A percentile compares a stretch with the other conserved stretches of the same genome.
phyloP scores from a whole-genome alignment of 2,329 filamentous ascomycete genomes.

The Lasiodiplodia theobromae region DNA sequence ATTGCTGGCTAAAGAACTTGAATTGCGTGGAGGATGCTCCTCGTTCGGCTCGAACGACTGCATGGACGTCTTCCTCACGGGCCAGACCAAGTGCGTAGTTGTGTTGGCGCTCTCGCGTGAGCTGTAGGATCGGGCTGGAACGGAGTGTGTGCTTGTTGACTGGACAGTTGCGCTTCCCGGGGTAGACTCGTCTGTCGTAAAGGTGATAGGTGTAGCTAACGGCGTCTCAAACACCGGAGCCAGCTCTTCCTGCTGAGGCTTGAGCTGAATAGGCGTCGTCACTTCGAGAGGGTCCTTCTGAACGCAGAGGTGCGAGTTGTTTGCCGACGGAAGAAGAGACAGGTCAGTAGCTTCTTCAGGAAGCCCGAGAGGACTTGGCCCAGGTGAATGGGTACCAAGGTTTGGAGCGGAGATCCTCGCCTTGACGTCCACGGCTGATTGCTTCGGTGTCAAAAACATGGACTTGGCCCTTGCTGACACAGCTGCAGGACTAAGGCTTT shows the following conservation, averaged over 20 bases:
- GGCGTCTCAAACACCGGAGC: slow-evolving; percentile 13
- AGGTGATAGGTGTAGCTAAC: slow-evolving; percentile 14
- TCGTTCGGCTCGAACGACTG: slow-evolving; percentile 16
- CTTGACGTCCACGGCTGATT: slow-evolving; percentile 13
- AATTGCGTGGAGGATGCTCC: slow-evolving; percentile 11
- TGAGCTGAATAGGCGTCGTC: slow-evolving; percentile 5
- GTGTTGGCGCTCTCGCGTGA: slow-evolving; percentile 42
- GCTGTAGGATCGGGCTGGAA: slow-evolving; percentile 24
- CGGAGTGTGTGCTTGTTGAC: slow-evolving; percentile 20
- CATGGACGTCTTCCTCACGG: slow-evolving; percentile 6
- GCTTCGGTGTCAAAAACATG: slow-evolving; percentile 19
- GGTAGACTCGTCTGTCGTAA: slow-evolving; percentile 18
- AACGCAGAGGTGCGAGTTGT: neutral
- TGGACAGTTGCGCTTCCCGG: slow-evolving; percentile 28
- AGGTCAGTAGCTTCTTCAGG: neutral
- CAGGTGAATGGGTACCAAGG: neutral
- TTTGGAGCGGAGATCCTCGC: slow-evolving; percentile 12
- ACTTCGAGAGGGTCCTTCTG: neutral
- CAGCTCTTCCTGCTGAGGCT: neutral
- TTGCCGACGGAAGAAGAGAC: neutral
- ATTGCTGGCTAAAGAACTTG: slow-evolving; percentile 10
- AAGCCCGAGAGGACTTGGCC: neutral
- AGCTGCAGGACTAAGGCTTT: neutral
- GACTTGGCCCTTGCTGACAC: slow-evolving; percentile 17
- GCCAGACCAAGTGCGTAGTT: slow-evolving; percentile 46